phyloP scores from a whole-genome alignment of 1,284 basidiomycete genomes.

The Ceratobasidium theobromae region DNA sequence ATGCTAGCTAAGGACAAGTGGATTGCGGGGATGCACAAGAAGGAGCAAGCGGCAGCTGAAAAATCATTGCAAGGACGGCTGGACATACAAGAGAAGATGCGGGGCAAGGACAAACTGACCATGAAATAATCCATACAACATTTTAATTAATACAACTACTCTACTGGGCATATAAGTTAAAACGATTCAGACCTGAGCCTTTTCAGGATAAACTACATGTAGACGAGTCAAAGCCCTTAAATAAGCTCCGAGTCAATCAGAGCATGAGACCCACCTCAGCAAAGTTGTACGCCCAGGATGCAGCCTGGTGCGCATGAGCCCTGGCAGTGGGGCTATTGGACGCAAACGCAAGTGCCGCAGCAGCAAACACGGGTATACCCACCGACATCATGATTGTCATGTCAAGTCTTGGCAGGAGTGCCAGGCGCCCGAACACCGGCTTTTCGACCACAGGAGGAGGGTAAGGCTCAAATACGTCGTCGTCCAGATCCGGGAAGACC shows the following conservation, averaged over 20 bases:
- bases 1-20: conserved; percentile 59
- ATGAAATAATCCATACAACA: background rate
- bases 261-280: conserved; percentile 25
- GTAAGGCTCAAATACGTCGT: conserved; percentile 37
- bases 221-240: conserved; percentile 5
- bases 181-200: conserved; percentile 7
- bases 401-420: background rate
- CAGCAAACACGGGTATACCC: background rate
- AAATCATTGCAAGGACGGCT: conserved; percentile 9
- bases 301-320: background rate
- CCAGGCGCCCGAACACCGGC: background rate
- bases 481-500: conserved; percentile 51
- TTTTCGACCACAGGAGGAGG: background rate
- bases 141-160: conserved; percentile 1
- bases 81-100: background rate
- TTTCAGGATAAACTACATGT: conserved; percentile 13
- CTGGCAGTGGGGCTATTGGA: conserved; percentile 16
- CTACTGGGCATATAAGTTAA: conserved; percentile 4
- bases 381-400: background rate
- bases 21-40: conserved; percentile 44
- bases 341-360: background rate
- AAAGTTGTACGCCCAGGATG: background rate
- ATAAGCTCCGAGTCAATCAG: background rate
- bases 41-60: background rate
- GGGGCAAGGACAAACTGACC: background rate